phyloP scores from a whole-genome alignment of 2,329 filamentous ascomycete genomes.

The Alternaria sp. region DNA sequence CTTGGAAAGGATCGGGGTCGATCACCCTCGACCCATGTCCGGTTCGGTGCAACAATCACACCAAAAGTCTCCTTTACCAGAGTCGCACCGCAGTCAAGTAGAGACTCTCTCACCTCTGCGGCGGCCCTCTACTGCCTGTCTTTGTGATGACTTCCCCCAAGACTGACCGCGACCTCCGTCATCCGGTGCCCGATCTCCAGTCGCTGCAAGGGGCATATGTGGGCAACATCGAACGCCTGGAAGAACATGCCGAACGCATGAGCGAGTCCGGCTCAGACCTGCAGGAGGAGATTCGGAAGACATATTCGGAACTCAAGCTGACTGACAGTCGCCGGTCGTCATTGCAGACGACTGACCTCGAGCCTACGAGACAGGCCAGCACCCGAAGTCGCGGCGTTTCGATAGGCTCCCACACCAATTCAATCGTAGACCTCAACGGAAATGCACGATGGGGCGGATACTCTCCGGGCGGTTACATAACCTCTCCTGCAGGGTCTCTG shows the following conservation, averaged over 20 bases:
- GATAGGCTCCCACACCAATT: constrained; percentile 56
- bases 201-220: constrained; percentile 67
- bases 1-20: constrained; percentile 22
- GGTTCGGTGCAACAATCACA: constrained; percentile 22
- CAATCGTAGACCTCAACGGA: constrained; percentile 74
- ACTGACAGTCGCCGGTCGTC: constrained; percentile 72
- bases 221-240: constrained; percentile 74
- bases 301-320: constrained; percentile 74
- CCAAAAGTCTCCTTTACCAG: constrained; percentile 20
- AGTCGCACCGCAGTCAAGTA: constrained; percentile 1
- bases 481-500: constrained; percentile 70
- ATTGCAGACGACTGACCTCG: constrained; percentile 40
- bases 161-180: constrained; percentile 44
- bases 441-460: constrained; percentile 73
- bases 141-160: constrained; percentile 27
- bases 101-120: constrained; percentile 1
- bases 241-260: constrained; percentile 76
- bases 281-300: constrained; percentile 76
- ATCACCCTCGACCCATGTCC: constrained; percentile 12
- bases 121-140: constrained; percentile 33
- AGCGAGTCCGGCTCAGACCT: constrained; percentile 76
- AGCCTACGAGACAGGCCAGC: constrained; percentile 30
- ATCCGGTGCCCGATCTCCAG: constrained; percentile 68
- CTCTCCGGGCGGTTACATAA: constrained; percentile 71
- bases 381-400: constrained; percentile 51